Evolutionary conservation across 441 rosid genomes (phyloP), one percentile per base, ranked within the genome.

Genomic region (Flueggea neowawraea): DNA sequence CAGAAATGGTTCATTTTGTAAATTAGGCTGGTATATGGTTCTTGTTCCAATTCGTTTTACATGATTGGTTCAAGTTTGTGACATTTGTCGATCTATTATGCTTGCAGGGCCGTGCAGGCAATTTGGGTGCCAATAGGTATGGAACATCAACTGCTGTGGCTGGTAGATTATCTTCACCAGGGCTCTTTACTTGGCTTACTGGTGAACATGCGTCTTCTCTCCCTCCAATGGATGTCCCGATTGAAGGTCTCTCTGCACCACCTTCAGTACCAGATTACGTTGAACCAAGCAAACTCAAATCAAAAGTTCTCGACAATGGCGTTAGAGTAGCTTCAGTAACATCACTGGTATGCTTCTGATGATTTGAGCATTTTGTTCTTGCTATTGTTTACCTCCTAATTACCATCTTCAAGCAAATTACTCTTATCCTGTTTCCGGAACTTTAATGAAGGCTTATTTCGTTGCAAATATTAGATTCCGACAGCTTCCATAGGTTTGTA

Each of bases 401-500:
- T 8, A 39, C 6, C 8, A 9, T 31, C 31, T 16, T 69, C 6
- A 39, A 55, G 52, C 16, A 12, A 10, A 57, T 11, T 60, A 5
- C 43, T 32, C 33, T 55, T 49, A 7, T 39, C n/a, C 10, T 14
- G 49, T 10, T 60, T 57, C 16, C 33, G 54, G 8, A 44, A 28
- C 36, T 54, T 52, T 71, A 33, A 61, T 72, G 43, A 62, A 28
- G 17, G 33, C 15, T 16, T 41, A 12, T 65, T 66, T 74, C 57
- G 41, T 36, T 36, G 41, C 41, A 36, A 36, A 36, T 36, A 54
- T 50, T 77, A 90, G 98, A 84, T 52, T 74, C 93, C 95, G 16
- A 84, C 81, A 63, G 97, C 96, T 55, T 90, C 95, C 4, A 72
- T 91, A 52, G 97, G 99, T 33, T 55, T 91, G 63, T 91, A 86